These are phyloP conservation scores for Podospora appendiculata DNA, from an alignment of 495 filamentous ascomycete genomes.

Conservation along the genomic window DNA sequence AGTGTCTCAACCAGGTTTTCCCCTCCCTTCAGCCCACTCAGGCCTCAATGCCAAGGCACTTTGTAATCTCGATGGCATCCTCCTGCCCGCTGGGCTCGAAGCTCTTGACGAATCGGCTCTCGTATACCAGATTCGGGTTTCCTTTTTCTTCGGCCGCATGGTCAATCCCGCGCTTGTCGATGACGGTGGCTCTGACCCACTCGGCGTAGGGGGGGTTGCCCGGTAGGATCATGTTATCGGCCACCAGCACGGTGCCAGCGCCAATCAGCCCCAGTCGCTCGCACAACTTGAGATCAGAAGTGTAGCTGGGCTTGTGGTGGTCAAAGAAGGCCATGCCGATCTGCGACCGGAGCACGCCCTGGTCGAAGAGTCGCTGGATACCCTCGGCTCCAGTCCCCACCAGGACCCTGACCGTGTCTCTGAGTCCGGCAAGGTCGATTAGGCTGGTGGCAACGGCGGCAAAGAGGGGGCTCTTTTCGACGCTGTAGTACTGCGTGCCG, in stretches of 20 bases:
- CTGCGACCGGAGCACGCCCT: constrained; percentile 37
- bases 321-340: constrained; percentile 70
- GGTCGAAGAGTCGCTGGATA: constrained; percentile 44
- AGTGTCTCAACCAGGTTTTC: too few species aligned
- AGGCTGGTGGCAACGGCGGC: constrained; percentile 55
- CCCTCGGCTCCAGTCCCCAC: constrained; percentile 57
- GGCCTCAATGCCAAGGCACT: constrained; percentile 41
- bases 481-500: constrained; percentile 54
- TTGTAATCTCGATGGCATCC: constrained; percentile 68
- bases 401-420: constrained; percentile 56
- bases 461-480: constrained; percentile 62
- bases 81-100: constrained; percentile 56
- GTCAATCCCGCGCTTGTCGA: constrained; percentile 38
- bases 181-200: constrained; percentile 51
- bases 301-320: constrained; percentile 67
- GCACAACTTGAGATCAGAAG: constrained; percentile 61
- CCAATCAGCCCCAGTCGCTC: constrained; percentile 58
- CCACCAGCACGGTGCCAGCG: constrained; percentile 53
- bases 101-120: constrained; percentile 57
- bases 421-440: constrained; percentile 59
- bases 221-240: constrained; percentile 68
- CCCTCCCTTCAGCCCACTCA: background rate
- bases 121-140: constrained; percentile 63
- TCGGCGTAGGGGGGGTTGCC: constrained; percentile 69
- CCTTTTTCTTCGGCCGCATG: constrained; percentile 39